phyloP scores from a whole-genome alignment of 306 rosid genomes.

The Cucumis sativus region Cucumber_9930_V3 NC_026658.2:14873001-14873500 shows the following conservation, averaged over 20 bases:
- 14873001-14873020: constrained; percentile 62
- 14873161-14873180: no score
- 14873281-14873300: constrained; percentile 40
- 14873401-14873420: constrained; percentile 55
- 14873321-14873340: constrained; percentile 22
- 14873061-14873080: constrained; percentile 69
- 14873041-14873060: constrained; percentile 59
- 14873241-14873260: neutral
- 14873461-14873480: constrained; percentile 58
- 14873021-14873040: constrained; percentile 57
- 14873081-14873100: constrained; percentile 78
- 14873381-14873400: constrained; percentile 56
- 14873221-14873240: neutral
- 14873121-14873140: neutral
- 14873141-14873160: neutral
- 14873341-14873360: constrained; percentile 54
- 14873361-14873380: constrained; percentile 53
- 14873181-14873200: no score
- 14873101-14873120: neutral
- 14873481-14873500: constrained; percentile 66
- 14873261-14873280: constrained; percentile 60
- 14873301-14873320: constrained; percentile 26
- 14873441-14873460: constrained; percentile 37
- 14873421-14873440: constrained; percentile 48
- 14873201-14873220: neutral